phyloP scores from a whole-genome alignment of 1,139 yeast genomes.

The Yamadazyma conglobata region DNA sequence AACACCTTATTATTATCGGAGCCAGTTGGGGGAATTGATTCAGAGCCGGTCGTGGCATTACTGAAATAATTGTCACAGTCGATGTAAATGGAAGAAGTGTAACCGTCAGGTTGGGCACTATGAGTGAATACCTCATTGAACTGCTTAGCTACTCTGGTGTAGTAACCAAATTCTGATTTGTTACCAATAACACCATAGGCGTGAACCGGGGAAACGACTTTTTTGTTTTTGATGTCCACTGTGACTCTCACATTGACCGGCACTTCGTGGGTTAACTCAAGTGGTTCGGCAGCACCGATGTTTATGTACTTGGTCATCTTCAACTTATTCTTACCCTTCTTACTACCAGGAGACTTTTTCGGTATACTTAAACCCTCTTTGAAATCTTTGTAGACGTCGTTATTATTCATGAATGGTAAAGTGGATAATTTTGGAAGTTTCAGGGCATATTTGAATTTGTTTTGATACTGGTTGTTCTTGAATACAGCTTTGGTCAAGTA shows the following conservation, averaged over 20 bases:
- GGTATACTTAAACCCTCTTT: constrained; percentile 73
- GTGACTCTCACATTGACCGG: constrained; percentile 82
- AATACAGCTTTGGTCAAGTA: constrained; percentile 68
- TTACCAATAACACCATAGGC: constrained; percentile 68
- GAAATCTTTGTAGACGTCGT: constrained; percentile 31
- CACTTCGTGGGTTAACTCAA: constrained; percentile 62
- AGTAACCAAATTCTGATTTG: constrained; percentile 67
- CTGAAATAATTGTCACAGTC: constrained; percentile 63
- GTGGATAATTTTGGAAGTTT: constrained; percentile 70
- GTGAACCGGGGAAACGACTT: constrained; percentile 65
- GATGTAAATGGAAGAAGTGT: constrained; percentile 61
- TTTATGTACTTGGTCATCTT: constrained; percentile 70
- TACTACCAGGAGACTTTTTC: constrained; percentile 43
- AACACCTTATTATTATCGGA: constrained; percentile 30
- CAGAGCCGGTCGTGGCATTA: not conserved
- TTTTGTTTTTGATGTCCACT: constrained; percentile 59
- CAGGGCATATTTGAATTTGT: constrained; percentile 62
- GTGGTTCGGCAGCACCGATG: constrained; percentile 57
- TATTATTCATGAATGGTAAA: constrained; percentile 67
- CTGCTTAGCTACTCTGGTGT: constrained; percentile 60
- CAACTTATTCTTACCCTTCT: constrained; percentile 43
- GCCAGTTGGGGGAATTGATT: constrained; percentile 1
- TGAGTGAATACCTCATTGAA: constrained; percentile 72
- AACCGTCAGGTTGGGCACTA: constrained; percentile 64
- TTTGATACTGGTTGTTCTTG: constrained; percentile 28